Conservation (phyloP, 2,329 filamentous ascomycete genomes). For the Dactylellina parvicollis region DNA sequence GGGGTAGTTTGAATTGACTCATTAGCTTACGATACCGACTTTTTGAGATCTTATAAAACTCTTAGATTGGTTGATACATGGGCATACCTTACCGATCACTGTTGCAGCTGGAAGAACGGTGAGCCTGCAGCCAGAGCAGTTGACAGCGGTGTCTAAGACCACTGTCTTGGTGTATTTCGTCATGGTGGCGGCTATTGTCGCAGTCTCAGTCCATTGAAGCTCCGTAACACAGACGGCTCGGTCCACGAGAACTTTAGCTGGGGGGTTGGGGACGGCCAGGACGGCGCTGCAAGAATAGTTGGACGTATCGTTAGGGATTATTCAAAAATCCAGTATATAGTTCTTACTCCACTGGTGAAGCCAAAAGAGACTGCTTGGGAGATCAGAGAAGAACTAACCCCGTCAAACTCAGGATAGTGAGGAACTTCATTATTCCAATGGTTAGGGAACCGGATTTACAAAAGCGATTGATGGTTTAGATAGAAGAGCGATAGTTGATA, state of each 20-base stretch:
- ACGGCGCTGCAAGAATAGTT: too few relatives aligned
- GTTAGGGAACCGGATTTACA: background rate
- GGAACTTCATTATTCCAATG: slow-evolving; percentile 2
- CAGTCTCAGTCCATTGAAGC: background rate
- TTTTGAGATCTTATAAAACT: too few relatives aligned
- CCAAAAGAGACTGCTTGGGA: too few relatives aligned
- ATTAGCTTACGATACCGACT: too few relatives aligned
- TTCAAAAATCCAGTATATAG: too few relatives aligned
- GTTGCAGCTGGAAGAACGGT: background rate
- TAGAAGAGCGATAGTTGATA: too few relatives aligned
- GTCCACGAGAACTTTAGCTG: background rate
- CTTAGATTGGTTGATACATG: background rate
- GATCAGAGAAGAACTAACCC: background rate
- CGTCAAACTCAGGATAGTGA: background rate
- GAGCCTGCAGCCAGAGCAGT: background rate
- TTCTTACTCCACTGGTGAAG: too few relatives aligned
- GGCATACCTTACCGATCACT: background rate
- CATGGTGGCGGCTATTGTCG: background rate
- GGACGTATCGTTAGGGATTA: too few relatives aligned
- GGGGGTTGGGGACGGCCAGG: background rate
- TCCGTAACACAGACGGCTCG: background rate
- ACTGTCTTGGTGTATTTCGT: background rate
- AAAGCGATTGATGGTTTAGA: too few relatives aligned
- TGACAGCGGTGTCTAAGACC: background rate
- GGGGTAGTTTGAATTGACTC: too few relatives aligned